Percentiles rank a stretch among this genome's conserved stretches.
phyloP scores from a whole-genome alignment of 1,139 yeast genomes.

The Blastobotrys apis region DNA sequence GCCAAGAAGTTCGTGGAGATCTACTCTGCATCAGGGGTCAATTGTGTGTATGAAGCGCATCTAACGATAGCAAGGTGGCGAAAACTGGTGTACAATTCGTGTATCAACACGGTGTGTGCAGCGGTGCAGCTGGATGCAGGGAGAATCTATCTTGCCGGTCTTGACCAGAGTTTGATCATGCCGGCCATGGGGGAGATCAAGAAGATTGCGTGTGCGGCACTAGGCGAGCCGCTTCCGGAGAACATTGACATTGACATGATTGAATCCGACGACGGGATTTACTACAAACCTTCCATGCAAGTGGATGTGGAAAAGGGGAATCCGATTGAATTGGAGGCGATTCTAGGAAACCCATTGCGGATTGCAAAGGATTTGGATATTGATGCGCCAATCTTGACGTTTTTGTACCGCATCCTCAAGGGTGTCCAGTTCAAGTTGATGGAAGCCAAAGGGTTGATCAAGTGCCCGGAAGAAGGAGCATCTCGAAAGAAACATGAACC shows the following conservation, averaged over 20 bases:
- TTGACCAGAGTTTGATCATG: slow-evolving; percentile 37
- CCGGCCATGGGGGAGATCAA: slow-evolving; percentile 67
- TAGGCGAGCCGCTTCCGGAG: slow-evolving; percentile 46
- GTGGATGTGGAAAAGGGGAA: slow-evolving; percentile 67
- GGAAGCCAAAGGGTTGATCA: slow-evolving; percentile 48
- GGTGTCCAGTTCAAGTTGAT: slow-evolving; percentile 57
- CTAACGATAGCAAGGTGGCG: slow-evolving; percentile 51
- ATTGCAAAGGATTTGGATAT: slow-evolving; percentile 54
- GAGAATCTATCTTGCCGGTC: slow-evolving; percentile 53
- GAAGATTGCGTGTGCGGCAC: slow-evolving; percentile 52
- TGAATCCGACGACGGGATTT: slow-evolving; percentile 58
- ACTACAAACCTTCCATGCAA: slow-evolving; percentile 69
- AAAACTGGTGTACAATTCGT: slow-evolving; percentile 65
- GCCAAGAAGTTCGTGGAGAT: slow-evolving; percentile 45
- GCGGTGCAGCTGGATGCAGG: slow-evolving; percentile 56
- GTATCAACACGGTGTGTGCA: slow-evolving; percentile 59
- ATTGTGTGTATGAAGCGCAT: slow-evolving; percentile 41
- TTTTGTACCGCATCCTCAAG: slow-evolving; percentile 54
- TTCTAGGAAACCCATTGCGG: slow-evolving; percentile 66
- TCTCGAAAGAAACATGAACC: slow-evolving; percentile 7
- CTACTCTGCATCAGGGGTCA: slow-evolving; percentile 47
- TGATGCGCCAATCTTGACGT: slow-evolving; percentile 53
- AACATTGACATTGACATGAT: slow-evolving; percentile 47
- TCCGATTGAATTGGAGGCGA: slow-evolving; percentile 65
- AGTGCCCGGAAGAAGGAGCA: slow-evolving; percentile 38